Evolutionary conservation across 2,329 filamentous ascomycete species (phyloP).

Genomic region (Cordyceps pruinosa): DNA sequence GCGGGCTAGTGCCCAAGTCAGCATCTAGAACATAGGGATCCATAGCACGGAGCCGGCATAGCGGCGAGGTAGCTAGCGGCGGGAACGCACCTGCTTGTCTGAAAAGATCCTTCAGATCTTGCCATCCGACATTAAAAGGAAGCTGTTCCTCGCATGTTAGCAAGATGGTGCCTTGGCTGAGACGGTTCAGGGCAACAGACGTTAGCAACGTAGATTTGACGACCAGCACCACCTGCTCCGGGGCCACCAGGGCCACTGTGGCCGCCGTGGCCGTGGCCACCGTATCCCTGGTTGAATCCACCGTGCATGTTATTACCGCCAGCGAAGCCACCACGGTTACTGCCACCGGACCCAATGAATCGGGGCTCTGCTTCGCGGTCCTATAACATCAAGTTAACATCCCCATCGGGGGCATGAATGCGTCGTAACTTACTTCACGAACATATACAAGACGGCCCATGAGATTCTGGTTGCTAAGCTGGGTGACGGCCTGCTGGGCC

Average conservation of each 20-base stretch:
- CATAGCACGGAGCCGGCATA: no score
- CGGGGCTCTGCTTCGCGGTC: conserved; percentile 97
- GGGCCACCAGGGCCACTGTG: conserved; percentile 36
- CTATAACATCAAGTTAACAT: conserved; percentile 37
- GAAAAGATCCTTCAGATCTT: conserved; percentile 98
- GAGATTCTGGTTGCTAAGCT: conserved; percentile 97
- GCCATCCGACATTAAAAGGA: conserved; percentile 96
- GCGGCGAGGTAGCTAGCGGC: not conserved
- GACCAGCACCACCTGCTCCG: conserved; percentile 56
- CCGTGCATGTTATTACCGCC: conserved; percentile 31
- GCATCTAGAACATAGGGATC: not conserved
- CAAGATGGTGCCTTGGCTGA: conserved; percentile 14
- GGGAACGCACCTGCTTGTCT: conserved; percentile 80
- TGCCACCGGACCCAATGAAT: conserved; percentile 70
- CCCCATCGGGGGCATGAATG: not conserved
- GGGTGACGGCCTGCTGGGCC: conserved; percentile 94
- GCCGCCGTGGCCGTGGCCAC: conserved; percentile 40
- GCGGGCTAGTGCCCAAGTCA: conserved; percentile 32
- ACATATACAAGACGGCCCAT: conserved; percentile 99
- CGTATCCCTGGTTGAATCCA: conserved; percentile 52
- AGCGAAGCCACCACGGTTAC: conserved; percentile 49
- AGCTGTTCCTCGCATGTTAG: conserved; percentile 52
- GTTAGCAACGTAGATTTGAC: conserved; percentile 96
- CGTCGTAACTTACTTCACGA: conserved; percentile 62
- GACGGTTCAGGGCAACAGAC: conserved; percentile 55